Base-by-base conservation (phyloP, 2,329 filamentous ascomycete genomes). In the Scytalidium lignicola region DNA sequence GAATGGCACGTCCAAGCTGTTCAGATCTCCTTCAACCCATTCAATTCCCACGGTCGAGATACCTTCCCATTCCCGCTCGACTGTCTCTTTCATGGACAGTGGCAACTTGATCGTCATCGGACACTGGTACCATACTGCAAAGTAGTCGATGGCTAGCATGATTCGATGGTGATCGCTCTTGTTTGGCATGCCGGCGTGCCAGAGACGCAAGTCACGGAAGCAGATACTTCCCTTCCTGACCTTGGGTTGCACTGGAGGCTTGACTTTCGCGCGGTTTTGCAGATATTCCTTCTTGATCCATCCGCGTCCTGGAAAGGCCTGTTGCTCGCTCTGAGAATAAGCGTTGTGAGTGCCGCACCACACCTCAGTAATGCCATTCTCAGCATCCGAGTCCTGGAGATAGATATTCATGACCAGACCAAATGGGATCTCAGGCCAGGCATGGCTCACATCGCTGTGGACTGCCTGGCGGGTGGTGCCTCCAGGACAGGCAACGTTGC, bases 131-230 rank as follows among this genome's bases (percentile, higher is more conserved):
- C 52, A 54, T 10, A 19, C 28, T 13, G 52, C 49, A 8, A 47
- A 46, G 8, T 47, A 42, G 2, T 49, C 32, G 22, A 54, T 52
- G 1, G 75, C 76, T 12, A 82, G 62, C 78, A 81, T 81, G 12
- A 80, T 69, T 17, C 77, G 64, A 3, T 73, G 67, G 6, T 71
- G 64, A 3, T 68, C 59, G 0, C 72, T 74, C 32, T 59, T 54
- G 52, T 84, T 83, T 1, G 78, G 79, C 74, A 81, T 80, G 0
- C 79, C 81, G 0, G 78, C 78, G 58, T 83, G 79, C 32, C 32
- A 37, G n/a, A 37, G 32, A 37, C 32, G 32, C 15, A 37, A 37
- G 32, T 37, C 32, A n/a, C 32, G 32, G 32, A 37, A 37, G n/a
- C 32, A 37, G 15, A 37, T 37, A 13, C 32, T 37, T 37, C 32